Conservation (phyloP, 805 yeast genomes). For the Sugiyamaella chiloensis region DNA sequence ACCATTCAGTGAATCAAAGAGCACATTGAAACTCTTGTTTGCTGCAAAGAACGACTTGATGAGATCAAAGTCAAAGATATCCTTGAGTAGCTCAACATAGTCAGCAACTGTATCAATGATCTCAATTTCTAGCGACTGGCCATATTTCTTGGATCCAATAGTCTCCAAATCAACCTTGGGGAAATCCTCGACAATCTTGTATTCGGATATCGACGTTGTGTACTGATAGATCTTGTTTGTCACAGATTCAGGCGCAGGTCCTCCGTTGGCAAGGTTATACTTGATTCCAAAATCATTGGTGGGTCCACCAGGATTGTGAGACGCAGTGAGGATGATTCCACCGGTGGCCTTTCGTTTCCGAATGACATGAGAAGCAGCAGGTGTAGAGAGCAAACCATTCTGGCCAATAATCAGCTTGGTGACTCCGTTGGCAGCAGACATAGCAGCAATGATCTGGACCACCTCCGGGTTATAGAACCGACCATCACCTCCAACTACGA, state of each 20-base stretch:
- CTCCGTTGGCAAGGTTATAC: slow-evolving; percentile 92
- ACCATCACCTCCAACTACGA: slow-evolving; percentile 97
- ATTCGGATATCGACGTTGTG: slow-evolving; percentile 55
- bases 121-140: slow-evolving; percentile 62
- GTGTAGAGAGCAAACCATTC: slow-evolving; percentile 85
- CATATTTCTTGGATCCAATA: slow-evolving; percentile 53
- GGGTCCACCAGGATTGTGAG: slow-evolving; percentile 98
- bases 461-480: slow-evolving; percentile 83
- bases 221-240: slow-evolving; percentile 81
- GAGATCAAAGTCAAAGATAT: slow-evolving; percentile 81
- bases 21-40: slow-evolving; percentile 59
- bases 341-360: slow-evolving; percentile 74
- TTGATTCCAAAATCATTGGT: slow-evolving; percentile 89
- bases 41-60: slow-evolving; percentile 65
- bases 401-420: slow-evolving; percentile 82
- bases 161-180: slow-evolving; percentile 61
- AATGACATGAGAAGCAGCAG: slow-evolving; percentile 93
- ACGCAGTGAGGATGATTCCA: slow-evolving; percentile 93
- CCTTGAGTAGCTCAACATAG: slow-evolving; percentile 74
- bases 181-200: slow-evolving; percentile 56
- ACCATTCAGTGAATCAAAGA: slow-evolving; percentile 91
- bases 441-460: slow-evolving; percentile 73
- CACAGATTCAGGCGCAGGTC: slow-evolving; percentile 96
- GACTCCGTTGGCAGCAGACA: slow-evolving; percentile 91
- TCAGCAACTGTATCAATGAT: slow-evolving; percentile 78